Evolutionary conservation across 2,329 filamentous ascomycete species (phyloP), one percentile per base, ranked within the genome.

Genomic region (Curvularia sp.): DNA sequence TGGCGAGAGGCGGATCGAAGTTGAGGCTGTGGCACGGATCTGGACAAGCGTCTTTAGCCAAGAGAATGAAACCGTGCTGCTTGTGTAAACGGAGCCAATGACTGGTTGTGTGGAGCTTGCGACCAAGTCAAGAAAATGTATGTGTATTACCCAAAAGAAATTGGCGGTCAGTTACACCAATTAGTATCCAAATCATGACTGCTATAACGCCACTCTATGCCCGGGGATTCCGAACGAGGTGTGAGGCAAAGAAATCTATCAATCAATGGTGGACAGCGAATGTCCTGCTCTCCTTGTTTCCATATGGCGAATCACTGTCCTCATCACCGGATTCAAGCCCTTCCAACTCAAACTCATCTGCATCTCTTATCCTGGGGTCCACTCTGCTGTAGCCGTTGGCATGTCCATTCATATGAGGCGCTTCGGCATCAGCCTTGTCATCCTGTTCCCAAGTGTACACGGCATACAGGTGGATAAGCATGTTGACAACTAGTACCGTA

Each of bases 281-380:
- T 0, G 67, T 57, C 20, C 59, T 64, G 7, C 67, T 63, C 50
- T 73, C 71, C 35, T 75, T 76, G 31, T 59, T 60, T n/a, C 57
- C 61, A 12, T 66, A 58, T 4, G 52, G 44, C 2, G 43, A 31
- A 6, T 74, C 69, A 0, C 70, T 80, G 4, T 89, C 89, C 52
- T 97, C 93, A 18, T 96, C 93, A 44, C 96, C 93, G 57, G 90
- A 95, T 75, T 93, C 93, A 39, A 99, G 79, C 0, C 92, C 94
- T 59, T 95, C 92, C 1, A 99, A 83, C 78, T 98, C 95, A 75
- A 97, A 99, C 68, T 97, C 93, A 73, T 97, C 90, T 0, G 91
- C 93, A 72, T 96, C 93, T 30, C 86, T 84, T 38, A 94, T 82
- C 60, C 86, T 86, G 10, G 82, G 80, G 24, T 86, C 85, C 43